These are phyloP conservation scores for Wickerhamia fluorescens DNA, from an alignment of 805 yeast genomes.

Conservation along the genomic window DNA sequence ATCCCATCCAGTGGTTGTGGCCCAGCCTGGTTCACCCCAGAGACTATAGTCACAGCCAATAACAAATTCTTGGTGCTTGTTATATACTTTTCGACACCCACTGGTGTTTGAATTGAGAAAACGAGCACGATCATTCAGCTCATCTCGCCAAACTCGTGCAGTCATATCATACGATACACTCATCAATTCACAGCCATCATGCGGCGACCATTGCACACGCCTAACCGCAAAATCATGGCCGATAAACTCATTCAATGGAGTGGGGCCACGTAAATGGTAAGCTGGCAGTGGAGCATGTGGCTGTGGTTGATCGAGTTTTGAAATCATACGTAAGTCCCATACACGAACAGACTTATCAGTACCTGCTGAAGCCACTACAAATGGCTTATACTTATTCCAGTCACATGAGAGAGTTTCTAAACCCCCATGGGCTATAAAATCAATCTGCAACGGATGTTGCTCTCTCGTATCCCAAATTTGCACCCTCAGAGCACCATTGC, in stretches of 20 bases:
- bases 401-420: constrained; percentile 76
- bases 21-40: constrained; percentile 97
- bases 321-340: constrained; percentile 82
- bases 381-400: constrained; percentile 83
- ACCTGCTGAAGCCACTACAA: constrained; percentile 82
- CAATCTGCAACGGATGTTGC: constrained; percentile 52
- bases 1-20: constrained; percentile 94
- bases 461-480: constrained; percentile 80
- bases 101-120: constrained; percentile 34
- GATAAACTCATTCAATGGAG: constrained; percentile 67
- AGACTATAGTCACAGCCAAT: constrained; percentile 92
- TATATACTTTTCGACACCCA: constrained; percentile 54
- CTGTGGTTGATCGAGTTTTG: constrained; percentile 25
- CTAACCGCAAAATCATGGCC: constrained; percentile 91
- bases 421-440: constrained; percentile 69
- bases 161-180: constrained; percentile 92
- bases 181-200: constrained; percentile 59
- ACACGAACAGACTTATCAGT: constrained; percentile 77
- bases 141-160: constrained; percentile 77
- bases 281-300: constrained; percentile 32
- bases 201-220: constrained; percentile 85
- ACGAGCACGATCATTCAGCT: constrained; percentile 50
- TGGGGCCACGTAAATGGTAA: constrained; percentile 45
- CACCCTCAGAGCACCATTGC: constrained; percentile 66
- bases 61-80: constrained; percentile 78